Percentiles rank a stretch among this genome's conserved stretches.
These are phyloP conservation scores for Haplosporangium sp. DNA, from an alignment of 371 early-diverging fungal species.

Conservation along the genomic window DNA sequence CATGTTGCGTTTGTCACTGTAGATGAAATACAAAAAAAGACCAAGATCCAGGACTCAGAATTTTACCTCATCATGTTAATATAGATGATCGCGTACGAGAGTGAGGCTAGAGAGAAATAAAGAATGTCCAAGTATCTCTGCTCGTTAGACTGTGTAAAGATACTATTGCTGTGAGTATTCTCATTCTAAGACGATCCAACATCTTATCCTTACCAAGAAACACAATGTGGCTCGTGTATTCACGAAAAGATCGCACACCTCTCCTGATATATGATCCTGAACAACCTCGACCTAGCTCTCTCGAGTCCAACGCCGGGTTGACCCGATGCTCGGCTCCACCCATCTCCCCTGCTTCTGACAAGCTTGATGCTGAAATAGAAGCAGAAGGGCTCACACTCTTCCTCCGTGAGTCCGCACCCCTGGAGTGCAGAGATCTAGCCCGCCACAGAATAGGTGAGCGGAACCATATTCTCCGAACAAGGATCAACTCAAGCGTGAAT, in stretches of 20 bases:
- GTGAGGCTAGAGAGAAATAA: conserved; percentile 12
- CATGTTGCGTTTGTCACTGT: too few species aligned
- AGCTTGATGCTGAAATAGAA: too few species aligned
- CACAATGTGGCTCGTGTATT: conserved; percentile 26
- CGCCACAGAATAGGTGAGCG: conserved; percentile 21
- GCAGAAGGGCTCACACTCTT: not conserved
- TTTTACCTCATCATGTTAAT: conserved; percentile 48
- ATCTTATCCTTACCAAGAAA: conserved; percentile 29
- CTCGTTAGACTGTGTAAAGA: not conserved
- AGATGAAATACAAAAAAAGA: not conserved
- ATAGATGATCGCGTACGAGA: conserved; percentile 48
- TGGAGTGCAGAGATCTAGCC: conserved; percentile 18
- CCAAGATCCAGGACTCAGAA: not conserved
- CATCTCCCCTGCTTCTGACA: too few species aligned
- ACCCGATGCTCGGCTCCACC: too few species aligned
- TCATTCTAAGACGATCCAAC: not conserved
- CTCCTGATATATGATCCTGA: not conserved
- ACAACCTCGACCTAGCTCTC: not conserved
- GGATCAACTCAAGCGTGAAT: conserved; percentile 16
- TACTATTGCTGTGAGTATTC: not conserved
- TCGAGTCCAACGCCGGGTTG: too few species aligned
- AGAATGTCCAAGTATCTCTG: not conserved
- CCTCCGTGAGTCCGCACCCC: not conserved
- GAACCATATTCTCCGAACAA: conserved; percentile 33
- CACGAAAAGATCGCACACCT: conserved; percentile 19